Percentiles rank a stretch among this genome's conserved stretches.
Evolutionary conservation across 352 stramenopile species (phyloP).

Genomic region (Phytopythium cucurbitacearum): DNA sequence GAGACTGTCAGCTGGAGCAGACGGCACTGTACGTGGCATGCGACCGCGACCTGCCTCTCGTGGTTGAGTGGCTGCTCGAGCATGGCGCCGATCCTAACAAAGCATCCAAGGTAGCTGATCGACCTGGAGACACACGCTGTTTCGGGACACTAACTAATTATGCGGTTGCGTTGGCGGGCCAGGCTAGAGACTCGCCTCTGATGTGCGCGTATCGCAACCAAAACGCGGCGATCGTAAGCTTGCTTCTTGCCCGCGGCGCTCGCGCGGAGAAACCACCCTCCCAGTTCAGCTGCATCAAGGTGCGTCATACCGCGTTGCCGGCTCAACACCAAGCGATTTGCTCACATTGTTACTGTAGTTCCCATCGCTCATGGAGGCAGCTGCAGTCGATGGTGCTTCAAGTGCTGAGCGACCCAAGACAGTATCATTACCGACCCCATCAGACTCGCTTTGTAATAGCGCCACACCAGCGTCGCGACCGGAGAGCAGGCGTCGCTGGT

Average conservation of each 20-base stretch:
- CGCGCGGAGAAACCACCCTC: constrained; percentile 23
- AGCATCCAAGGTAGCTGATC: constrained; percentile 28
- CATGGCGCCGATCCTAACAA: constrained; percentile 55
- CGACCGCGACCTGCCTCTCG: constrained; percentile 31
- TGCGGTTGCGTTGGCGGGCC: not conserved
- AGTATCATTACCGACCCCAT: too few relatives aligned
- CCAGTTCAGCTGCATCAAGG: constrained; percentile 35
- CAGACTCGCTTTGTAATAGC: too few relatives aligned
- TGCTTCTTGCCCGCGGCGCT: constrained; percentile 47
- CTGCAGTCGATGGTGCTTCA: not conserved
- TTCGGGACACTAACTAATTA: not conserved
- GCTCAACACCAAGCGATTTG: too few relatives aligned
- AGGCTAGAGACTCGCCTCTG: constrained; percentile 37
- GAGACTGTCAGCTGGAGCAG: constrained; percentile 38
- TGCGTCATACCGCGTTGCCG: constrained; percentile 1
- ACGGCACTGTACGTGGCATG: constrained; percentile 54
- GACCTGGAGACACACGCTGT: too few relatives aligned
- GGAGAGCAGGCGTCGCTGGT: too few relatives aligned
- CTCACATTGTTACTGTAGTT: constrained; percentile 5
- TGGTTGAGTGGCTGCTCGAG: constrained; percentile 44
- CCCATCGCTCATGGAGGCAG: constrained; percentile 12
- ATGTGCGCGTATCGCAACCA: constrained; percentile 55
- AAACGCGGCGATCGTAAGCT: constrained; percentile 30
- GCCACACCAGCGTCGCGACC: too few relatives aligned
- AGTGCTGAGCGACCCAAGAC: too few relatives aligned